Percentiles rank a stretch among this genome's conserved stretches.
Evolutionary conservation across 495 filamentous ascomycete genomes (phyloP).

Genomic region (Aspergillus taichungensis): DNA sequence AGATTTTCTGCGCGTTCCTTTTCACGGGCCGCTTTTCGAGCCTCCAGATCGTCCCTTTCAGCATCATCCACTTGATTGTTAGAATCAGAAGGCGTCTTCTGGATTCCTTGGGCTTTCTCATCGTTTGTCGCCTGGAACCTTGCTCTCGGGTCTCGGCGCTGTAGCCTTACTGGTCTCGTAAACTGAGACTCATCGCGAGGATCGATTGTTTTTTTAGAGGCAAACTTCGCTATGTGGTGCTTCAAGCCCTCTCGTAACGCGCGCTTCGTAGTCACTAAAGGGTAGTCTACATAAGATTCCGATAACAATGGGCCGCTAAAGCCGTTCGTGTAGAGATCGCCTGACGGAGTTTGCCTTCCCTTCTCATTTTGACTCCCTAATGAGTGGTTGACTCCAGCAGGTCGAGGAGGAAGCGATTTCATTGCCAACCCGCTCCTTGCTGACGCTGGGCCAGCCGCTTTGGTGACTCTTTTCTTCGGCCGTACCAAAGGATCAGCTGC

Average conservation of each 20-base stretch:
- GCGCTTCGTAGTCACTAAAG: slow-evolving; percentile 72
- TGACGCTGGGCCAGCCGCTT: slow-evolving; percentile 17
- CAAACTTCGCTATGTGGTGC: slow-evolving; percentile 75
- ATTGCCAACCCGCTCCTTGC: slow-evolving; percentile 8
- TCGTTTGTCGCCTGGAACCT: slow-evolving; percentile 38
- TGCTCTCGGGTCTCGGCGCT: slow-evolving; percentile 80
- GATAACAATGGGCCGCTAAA: slow-evolving; percentile 51
- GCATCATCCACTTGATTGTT: slow-evolving; percentile 43
- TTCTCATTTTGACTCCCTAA: slow-evolving; percentile 9
- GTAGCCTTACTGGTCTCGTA: slow-evolving; percentile 74
- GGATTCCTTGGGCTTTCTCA: slow-evolving; percentile 35
- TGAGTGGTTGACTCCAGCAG: slow-evolving; percentile 5
- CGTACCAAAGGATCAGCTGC: slow-evolving; percentile 60
- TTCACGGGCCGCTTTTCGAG: slow-evolving; percentile 65
- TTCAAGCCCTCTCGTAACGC: slow-evolving; percentile 71
- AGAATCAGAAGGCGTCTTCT: slow-evolving; percentile 25
- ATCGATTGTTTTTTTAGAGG: slow-evolving; percentile 56
- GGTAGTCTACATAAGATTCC: slow-evolving; percentile 50
- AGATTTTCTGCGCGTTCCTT: slow-evolving; percentile 73
- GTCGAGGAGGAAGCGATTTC: slow-evolving; percentile 22
- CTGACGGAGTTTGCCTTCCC: slow-evolving; percentile 14
- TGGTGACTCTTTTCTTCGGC: slow-evolving; percentile 44
- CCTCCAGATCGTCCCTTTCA: slow-evolving; percentile 64
- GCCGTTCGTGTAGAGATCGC: slow-evolving; percentile 42
- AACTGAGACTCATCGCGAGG: slow-evolving; percentile 72